Conservation (phyloP, 2,329 filamentous ascomycete genomes). For the Venturia oleaginea region DNA sequence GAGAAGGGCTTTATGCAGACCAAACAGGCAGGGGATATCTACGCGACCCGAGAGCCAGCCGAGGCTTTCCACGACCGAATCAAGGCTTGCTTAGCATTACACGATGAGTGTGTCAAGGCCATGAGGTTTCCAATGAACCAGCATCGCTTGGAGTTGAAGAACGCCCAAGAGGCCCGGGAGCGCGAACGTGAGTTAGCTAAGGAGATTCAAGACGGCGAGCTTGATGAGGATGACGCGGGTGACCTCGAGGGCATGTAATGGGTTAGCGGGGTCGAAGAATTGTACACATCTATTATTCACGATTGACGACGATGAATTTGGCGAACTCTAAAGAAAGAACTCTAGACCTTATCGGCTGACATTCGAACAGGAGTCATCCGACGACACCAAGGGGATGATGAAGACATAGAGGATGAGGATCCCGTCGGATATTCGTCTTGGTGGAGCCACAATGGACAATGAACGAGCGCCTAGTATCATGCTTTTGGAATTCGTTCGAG, state of each 20-base stretch:
- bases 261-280: not conserved
- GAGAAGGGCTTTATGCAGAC: slow-evolving; percentile 95
- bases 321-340: not conserved
- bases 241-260: slow-evolving; percentile 91
- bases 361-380: not conserved
- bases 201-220: slow-evolving; percentile 95
- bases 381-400: not conserved
- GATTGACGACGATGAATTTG: not conserved
- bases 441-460: not conserved
- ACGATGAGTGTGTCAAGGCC: slow-evolving; percentile 98
- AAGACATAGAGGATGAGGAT: not conserved
- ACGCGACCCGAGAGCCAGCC: slow-evolving; percentile 88
- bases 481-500: not conserved
- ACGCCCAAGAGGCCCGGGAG: slow-evolving; percentile 95
- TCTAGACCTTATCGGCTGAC: not conserved
- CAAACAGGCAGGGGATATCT: slow-evolving; percentile 88
- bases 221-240: slow-evolving; percentile 92
- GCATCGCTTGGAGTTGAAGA: slow-evolving; percentile 92
- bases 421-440: not conserved
- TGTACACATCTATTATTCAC: not conserved
- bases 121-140: slow-evolving; percentile 99
- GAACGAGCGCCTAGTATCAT: not conserved
- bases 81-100: slow-evolving; percentile 76
- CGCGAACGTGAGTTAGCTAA: slow-evolving; percentile 94
- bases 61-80: slow-evolving; percentile 98